Evolutionary conservation across 2,329 filamentous ascomycete genomes (phyloP).

Genomic region (Colletotrichum sp.): DNA sequence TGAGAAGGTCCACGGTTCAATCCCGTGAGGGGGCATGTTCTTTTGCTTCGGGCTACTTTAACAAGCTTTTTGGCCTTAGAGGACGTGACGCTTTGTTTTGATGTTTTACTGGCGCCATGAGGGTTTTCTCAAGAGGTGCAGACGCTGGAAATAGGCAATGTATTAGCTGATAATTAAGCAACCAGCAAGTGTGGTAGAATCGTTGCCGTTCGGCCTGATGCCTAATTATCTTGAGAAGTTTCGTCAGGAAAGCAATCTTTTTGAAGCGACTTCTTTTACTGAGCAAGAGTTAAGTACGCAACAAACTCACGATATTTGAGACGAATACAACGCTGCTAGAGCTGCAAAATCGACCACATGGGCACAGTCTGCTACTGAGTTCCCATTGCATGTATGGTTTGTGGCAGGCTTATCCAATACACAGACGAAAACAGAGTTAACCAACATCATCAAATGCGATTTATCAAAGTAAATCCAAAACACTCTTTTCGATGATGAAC

Average conservation of each 20-base stretch:
- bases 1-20: conserved; percentile 21
- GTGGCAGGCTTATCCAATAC: neutral
- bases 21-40: conserved; percentile 13
- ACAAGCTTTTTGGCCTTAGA: neutral
- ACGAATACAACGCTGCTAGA: too few relatives aligned
- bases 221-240: neutral
- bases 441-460: neutral
- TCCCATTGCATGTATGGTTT: too few relatives aligned
- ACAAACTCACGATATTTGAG: too few relatives aligned
- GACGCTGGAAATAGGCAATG: accelerated
- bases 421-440: neutral
- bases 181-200: neutral
- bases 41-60: neutral
- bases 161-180: neutral
- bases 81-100: neutral
- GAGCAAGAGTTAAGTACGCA: too few relatives aligned
- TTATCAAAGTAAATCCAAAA: neutral
- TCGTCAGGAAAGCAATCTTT: neutral
- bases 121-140: neutral
- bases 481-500: neutral
- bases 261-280: too few relatives aligned
- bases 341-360: too few relatives aligned
- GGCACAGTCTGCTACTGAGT: too few relatives aligned
- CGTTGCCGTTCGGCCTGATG: neutral
- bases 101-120: neutral